phyloP scores from a whole-genome alignment of 495 filamentous ascomycete species.

The Poronia punctata region DNA sequence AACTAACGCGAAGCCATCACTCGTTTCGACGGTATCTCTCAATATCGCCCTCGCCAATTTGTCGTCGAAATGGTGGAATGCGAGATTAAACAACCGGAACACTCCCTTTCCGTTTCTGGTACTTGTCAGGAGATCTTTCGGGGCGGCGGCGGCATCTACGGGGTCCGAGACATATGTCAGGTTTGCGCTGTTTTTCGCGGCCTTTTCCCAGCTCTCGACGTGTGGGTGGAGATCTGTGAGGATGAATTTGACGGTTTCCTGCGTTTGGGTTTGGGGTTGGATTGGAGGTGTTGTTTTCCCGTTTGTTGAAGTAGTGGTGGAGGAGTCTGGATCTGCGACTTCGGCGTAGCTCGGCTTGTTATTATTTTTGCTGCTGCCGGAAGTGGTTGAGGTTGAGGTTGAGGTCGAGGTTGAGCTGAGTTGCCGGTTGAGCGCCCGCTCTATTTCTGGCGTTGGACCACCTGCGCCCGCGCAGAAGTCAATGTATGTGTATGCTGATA shows the following conservation, averaged over 20 bases:
- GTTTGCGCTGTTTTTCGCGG: slow-evolving; percentile 38
- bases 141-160: slow-evolving; percentile 56
- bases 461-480: slow-evolving; percentile 73
- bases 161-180: slow-evolving; percentile 49
- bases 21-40: slow-evolving; percentile 52
- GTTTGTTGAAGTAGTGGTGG: slow-evolving; percentile 13
- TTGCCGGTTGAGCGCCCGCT: slow-evolving; percentile 46
- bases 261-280: slow-evolving; percentile 7
- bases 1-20: slow-evolving; percentile 56
- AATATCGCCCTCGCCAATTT: slow-evolving; percentile 50
- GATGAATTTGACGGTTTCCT: slow-evolving; percentile 47
- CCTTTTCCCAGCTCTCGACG: slow-evolving; percentile 51
- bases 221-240: slow-evolving; percentile 67
- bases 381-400: neutral
- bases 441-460: slow-evolving; percentile 59
- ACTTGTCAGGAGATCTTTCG: slow-evolving; percentile 31
- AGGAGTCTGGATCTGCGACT: slow-evolving; percentile 12
- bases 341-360: slow-evolving; percentile 22
- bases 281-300: neutral
- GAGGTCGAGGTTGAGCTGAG: slow-evolving; percentile 12
- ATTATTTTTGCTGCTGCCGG: no score
- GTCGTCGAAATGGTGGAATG: slow-evolving; percentile 74
- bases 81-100: slow-evolving; percentile 63
- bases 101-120: slow-evolving; percentile 32
- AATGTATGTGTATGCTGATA: slow-evolving; percentile 50